Evolutionary conservation across 805 yeast genomes (phyloP).

Genomic region (Yarrowia alimentaria): DNA sequence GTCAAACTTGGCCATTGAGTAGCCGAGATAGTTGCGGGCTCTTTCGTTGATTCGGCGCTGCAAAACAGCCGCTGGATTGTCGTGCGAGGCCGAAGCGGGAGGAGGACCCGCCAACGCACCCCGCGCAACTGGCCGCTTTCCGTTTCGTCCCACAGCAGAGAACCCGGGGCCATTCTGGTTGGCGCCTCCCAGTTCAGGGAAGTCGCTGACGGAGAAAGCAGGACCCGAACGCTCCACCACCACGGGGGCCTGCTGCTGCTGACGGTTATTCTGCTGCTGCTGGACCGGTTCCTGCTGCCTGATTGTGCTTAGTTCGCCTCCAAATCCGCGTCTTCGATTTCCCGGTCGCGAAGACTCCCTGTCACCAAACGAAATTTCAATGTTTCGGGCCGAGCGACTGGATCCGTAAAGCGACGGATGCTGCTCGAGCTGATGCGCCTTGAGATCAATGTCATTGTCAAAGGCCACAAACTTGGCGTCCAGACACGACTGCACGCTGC

Average conservation of each 20-base stretch:
- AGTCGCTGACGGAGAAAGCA: conserved; percentile 30
- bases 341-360: conserved; percentile 1
- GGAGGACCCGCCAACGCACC: too few relatives aligned
- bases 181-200: conserved; percentile 34
- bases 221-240: conserved; percentile 23
- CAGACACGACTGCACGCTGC: conserved; percentile 72
- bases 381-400: conserved; percentile 11
- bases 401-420: conserved; percentile 62
- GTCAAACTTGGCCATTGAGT: conserved; percentile 48
- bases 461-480: conserved; percentile 93
- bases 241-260: conserved; percentile 12
- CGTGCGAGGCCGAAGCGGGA: conserved; percentile 30
- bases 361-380: conserved; percentile 8
- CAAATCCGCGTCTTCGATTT: conserved; percentile 44
- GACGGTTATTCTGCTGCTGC: conserved; percentile 7
- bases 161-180: background rate
- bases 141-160: conserved; percentile 28
- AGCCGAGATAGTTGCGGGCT: conserved; percentile 73
- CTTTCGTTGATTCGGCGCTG: conserved; percentile 75
- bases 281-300: conserved; percentile 31
- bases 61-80: too few relatives aligned
- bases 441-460: conserved; percentile 76
- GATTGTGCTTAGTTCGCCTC: conserved; percentile 65
- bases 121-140: too few relatives aligned
- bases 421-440: conserved; percentile 81